Conservation (phyloP, 495 filamentous ascomycete genomes). For the Aspergillus egyptiacus region DNA sequence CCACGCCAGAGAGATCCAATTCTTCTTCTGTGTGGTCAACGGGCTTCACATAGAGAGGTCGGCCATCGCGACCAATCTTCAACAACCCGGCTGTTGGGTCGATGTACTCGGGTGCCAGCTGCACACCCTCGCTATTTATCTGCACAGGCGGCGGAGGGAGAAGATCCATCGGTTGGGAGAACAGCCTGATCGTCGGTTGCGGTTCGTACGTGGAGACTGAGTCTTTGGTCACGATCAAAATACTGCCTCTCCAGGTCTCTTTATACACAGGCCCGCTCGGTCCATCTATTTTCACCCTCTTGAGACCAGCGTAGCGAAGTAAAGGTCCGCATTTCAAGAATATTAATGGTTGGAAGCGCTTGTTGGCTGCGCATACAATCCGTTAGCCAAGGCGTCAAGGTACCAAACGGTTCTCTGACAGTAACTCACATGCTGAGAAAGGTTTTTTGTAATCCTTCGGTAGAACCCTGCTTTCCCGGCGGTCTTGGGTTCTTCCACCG, state of each 20-base stretch:
- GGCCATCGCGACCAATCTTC: conserved; percentile 73
- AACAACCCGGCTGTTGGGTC: conserved; percentile 84
- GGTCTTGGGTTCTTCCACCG: conserved; percentile 27
- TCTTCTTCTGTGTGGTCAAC: conserved; percentile 74
- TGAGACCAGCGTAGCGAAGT: conserved; percentile 80
- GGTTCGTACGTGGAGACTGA: conserved; percentile 73
- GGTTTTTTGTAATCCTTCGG: conserved; percentile 37
- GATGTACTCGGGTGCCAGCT: conserved; percentile 72
- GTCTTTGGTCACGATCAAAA: conserved; percentile 91
- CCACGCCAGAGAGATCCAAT: conserved; percentile 64
- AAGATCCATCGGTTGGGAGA: conserved; percentile 78
- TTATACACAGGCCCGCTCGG: conserved; percentile 42
- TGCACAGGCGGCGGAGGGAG: conserved; percentile 73
- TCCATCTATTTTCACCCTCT: conserved; percentile 30
- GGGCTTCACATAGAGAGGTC: conserved; percentile 75
- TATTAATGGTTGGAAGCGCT: conserved; percentile 73
- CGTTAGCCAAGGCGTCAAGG: neutral
- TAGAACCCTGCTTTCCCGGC: conserved; percentile 39
- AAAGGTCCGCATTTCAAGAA: conserved; percentile 88
- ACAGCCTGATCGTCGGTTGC: conserved; percentile 70
- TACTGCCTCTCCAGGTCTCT: conserved; percentile 85
- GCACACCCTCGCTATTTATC: conserved; percentile 53
- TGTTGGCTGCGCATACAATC: conserved; percentile 39
- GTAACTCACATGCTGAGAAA: conserved; percentile 32
- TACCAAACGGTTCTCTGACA: neutral